phyloP scores from a whole-genome alignment of 2,329 filamentous ascomycete genomes.

The Akanthomyces muscarius region DNA sequence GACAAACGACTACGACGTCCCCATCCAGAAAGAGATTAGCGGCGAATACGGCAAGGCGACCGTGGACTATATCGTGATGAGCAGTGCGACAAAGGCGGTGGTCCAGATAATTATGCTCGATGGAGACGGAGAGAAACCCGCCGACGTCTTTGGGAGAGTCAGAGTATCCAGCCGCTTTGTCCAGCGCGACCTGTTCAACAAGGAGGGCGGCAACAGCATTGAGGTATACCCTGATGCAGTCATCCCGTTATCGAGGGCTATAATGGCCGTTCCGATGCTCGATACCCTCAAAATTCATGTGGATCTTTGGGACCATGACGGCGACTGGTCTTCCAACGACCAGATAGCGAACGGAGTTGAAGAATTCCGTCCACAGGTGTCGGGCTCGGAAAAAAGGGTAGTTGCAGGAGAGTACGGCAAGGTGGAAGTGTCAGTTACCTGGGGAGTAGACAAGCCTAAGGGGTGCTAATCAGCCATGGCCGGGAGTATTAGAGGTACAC shows the following conservation, averaged over 20 bases:
- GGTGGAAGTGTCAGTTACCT: not conserved
- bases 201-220: not conserved
- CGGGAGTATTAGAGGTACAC: no score
- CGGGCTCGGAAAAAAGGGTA: not conserved
- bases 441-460: not conserved
- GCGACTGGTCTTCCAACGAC: not conserved
- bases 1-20: not conserved
- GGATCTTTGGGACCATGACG: not conserved
- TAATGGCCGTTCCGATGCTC: not conserved
- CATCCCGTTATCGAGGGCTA: not conserved
- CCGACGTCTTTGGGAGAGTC: conserved; percentile 12
- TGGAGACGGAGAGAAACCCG: conserved; percentile 16
- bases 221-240: not conserved
- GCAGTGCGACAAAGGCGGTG: not conserved
- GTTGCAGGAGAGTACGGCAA: not conserved
- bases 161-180: not conserved
- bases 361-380: not conserved
- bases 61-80: conserved; percentile 13
- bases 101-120: conserved; percentile 13
- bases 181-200: conserved; percentile 3
- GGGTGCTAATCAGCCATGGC: no score
- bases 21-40: not conserved
- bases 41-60: conserved; percentile 15
- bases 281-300: not conserved
- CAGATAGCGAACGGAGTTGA: not conserved